These are phyloP conservation scores for Parsonsia alboflavescens DNA, from an alignment of 257 asterid genomes.

Conservation along the genomic window DNA sequence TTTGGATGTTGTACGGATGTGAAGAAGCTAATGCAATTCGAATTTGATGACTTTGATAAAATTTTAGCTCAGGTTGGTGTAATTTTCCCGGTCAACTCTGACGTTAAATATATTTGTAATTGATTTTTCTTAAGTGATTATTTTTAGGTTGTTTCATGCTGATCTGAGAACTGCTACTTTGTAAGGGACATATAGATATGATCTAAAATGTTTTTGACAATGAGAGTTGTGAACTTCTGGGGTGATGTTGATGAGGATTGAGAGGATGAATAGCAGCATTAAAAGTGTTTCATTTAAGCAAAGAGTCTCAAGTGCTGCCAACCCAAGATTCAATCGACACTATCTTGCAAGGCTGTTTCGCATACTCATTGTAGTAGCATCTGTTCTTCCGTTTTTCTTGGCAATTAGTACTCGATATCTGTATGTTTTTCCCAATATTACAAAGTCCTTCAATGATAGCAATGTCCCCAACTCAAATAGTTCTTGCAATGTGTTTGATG, in stretches of 20 bases:
- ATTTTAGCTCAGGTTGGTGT: background rate
- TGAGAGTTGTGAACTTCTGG: background rate
- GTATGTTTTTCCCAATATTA: slow-evolving; percentile 61
- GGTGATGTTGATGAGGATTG: background rate
- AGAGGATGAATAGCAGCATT: slow-evolving; percentile 23
- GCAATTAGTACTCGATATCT: slow-evolving; percentile 55
- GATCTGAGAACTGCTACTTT: background rate
- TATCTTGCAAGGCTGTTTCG: slow-evolving; percentile 36
- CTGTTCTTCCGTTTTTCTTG: slow-evolving; percentile 45
- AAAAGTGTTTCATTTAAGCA: slow-evolving; percentile 52
- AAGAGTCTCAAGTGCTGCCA: slow-evolving; percentile 39
- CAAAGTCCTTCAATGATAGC: slow-evolving; percentile 38
- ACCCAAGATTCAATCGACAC: slow-evolving; percentile 51
- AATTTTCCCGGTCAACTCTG: background rate
- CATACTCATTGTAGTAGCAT: slow-evolving; percentile 35
- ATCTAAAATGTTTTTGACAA: background rate
- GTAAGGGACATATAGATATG: background rate
- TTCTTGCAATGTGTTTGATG: slow-evolving; percentile 59
- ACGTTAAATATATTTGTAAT: slow-evolving; percentile 1
- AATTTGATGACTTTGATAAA: background rate
- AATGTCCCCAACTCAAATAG: slow-evolving; percentile 26
- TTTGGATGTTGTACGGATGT: background rate
- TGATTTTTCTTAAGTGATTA: background rate
- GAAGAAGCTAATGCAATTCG: background rate
- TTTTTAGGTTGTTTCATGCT: background rate